Evolutionary conservation across 2,329 filamentous ascomycete genomes (phyloP), one percentile per base, ranked within the genome.

Genomic region (Capronia americana): DNA sequence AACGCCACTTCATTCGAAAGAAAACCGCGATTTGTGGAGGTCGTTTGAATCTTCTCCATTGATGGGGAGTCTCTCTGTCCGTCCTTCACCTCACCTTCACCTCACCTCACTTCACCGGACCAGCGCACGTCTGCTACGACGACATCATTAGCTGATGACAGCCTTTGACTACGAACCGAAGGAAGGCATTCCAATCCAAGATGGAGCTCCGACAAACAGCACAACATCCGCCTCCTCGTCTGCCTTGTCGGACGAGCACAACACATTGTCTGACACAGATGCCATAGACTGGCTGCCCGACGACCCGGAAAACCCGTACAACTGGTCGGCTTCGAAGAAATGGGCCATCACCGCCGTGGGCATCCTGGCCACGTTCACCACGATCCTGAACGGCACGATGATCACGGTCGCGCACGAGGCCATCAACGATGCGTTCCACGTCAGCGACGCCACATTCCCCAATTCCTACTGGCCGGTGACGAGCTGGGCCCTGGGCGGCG

Each of bases 401-500:
- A 75, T 80, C 69, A 77, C 77, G 3, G 75, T 75, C 17, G 77
- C 76, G 10, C 78, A 79, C 38, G 70, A 67, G 1, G 70, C 74
- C 1, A 77, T 78, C 61, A 80, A 80, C 55, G 54, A 69, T 11
- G 65, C 63, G 23, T 71, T 71, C 55, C 17, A 66, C 44, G 54
- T 70, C 55, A 69, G 68, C 63, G 72, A 81, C 53, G 73, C 74
- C 20, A 57, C 60, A 0, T 81, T 82, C 57, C 78, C 79, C 12
- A 72, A 80, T 62, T 77, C 76, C 10, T 81, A 78, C 65, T 82
- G 78, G 76, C 74, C 77, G 1, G 76, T 79, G 0, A 74, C 79
- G 5, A 77, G 76, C 5, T 82, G 79, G 81, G 79, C 77, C 20
- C 59, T 81, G 1, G 80, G 80, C 1, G 81, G 76, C 8, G 81